These are phyloP conservation scores for Coniella vitis DNA, from an alignment of 2,329 filamentous ascomycete genomes.

Conservation along the genomic window DNA sequence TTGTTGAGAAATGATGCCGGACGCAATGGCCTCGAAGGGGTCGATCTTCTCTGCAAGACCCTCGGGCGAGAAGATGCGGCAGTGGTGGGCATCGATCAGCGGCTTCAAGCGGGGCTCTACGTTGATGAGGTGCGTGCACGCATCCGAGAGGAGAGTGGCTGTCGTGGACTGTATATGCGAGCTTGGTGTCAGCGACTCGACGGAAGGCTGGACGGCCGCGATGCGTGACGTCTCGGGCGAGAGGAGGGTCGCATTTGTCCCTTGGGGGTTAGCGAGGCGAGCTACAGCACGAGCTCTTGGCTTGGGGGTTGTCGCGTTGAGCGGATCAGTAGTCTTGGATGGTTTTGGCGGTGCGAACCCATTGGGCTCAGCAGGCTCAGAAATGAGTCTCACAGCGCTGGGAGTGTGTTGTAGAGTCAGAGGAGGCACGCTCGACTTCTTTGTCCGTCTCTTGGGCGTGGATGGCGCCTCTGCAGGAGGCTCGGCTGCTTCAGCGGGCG, in stretches of 20 bases:
- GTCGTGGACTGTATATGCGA: conserved; percentile 47
- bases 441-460: conserved; percentile 24
- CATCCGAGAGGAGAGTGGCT: conserved; percentile 66
- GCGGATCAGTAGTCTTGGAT: background rate
- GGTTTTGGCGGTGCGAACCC: conserved; percentile 5
- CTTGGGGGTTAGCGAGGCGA: conserved; percentile 55
- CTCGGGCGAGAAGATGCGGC: conserved; percentile 71
- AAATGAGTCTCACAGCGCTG: conserved; percentile 35
- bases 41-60: conserved; percentile 81
- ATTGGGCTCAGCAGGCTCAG: conserved; percentile 21
- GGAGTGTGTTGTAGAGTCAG: conserved; percentile 39
- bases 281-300: conserved; percentile 35
- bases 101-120: conserved; percentile 66
- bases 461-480: conserved; percentile 20
- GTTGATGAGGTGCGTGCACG: conserved; percentile 64
- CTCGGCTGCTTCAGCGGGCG: conserved; percentile 8
- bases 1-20: conserved; percentile 92
- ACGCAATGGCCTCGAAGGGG: conserved; percentile 76
- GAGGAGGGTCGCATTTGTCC: conserved; percentile 64
- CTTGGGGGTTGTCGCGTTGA: conserved; percentile 22
- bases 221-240: conserved; percentile 63
- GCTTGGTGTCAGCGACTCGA: conserved; percentile 22
- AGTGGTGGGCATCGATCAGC: conserved; percentile 68
- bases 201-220: conserved; percentile 16
- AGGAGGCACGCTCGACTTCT: conserved; percentile 21